These are phyloP conservation scores for Mycosarcoma mackinlayi DNA, from an alignment of 1,284 basidiomycete genomes.

Conservation along the genomic window DNA sequence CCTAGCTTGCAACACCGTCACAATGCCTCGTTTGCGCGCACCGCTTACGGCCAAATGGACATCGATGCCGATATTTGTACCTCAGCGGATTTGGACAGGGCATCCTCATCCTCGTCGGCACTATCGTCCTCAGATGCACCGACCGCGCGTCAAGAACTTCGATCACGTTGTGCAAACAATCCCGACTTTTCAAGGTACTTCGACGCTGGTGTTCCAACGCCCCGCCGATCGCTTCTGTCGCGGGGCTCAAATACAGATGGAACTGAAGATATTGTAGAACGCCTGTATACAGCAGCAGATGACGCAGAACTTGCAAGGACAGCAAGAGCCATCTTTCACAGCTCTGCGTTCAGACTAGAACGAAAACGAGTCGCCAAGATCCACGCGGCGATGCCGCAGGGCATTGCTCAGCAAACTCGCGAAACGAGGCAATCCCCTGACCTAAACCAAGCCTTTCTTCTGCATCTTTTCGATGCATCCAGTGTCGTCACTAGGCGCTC, in stretches of 20 bases:
- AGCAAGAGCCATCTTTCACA: slow-evolving; percentile 5
- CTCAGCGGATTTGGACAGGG: too few relatives aligned
- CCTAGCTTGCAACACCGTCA: slow-evolving; percentile 13
- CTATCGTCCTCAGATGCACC: neutral
- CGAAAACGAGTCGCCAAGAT: neutral
- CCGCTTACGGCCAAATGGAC: too few relatives aligned
- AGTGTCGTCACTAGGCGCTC: neutral
- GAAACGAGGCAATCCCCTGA: neutral
- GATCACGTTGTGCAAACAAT: too few relatives aligned
- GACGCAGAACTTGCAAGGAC: neutral
- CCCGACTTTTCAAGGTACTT: slow-evolving; percentile 15
- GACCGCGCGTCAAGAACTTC: too few relatives aligned
- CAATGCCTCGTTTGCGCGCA: slow-evolving; percentile 8
- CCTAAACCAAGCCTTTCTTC: slow-evolving; percentile 22
- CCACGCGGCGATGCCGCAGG: too few relatives aligned
- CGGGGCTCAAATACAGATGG: neutral
- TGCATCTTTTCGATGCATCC: neutral
- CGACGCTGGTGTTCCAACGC: neutral
- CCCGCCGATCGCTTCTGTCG: neutral
- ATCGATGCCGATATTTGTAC: too few relatives aligned
- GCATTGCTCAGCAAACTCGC: neutral
- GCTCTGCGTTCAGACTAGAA: slow-evolving; percentile 6
- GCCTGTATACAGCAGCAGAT: neutral
- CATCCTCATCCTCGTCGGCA: neutral
- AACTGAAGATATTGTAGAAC: neutral